Evolutionary conservation across 495 filamentous ascomycete genomes (phyloP).

Genomic region (Letharia columbiana): DNA sequence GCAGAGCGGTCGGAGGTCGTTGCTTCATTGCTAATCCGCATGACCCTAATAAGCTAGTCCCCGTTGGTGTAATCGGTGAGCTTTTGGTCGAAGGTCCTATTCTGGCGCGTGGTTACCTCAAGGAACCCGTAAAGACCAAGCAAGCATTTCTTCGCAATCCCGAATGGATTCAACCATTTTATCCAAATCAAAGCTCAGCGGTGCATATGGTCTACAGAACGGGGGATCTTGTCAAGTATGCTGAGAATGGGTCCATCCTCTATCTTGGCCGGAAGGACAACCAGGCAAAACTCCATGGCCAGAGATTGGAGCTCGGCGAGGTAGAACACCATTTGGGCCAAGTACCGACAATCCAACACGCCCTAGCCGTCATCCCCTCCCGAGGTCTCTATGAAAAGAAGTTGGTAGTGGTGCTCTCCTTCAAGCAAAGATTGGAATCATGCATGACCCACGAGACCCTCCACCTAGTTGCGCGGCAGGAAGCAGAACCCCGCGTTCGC

Average conservation of each 20-base stretch:
- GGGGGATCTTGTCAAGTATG: slow-evolving; percentile 27
- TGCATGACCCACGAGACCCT: slow-evolving; percentile 1
- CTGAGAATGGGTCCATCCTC: slow-evolving; percentile 23
- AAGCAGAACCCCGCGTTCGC: slow-evolving; percentile 13
- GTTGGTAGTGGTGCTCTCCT: slow-evolving; percentile 17
- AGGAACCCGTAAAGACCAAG: slow-evolving; percentile 45
- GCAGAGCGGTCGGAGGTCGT: slow-evolving; percentile 33
- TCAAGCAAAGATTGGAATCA: slow-evolving; percentile 9
- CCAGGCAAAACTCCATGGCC: slow-evolving; percentile 42
- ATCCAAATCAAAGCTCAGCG: background rate
- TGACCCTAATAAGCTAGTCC: slow-evolving; percentile 48
- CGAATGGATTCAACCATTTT: slow-evolving; percentile 31
- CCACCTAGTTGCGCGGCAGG: slow-evolving; percentile 9
- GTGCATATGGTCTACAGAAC: slow-evolving; percentile 29
- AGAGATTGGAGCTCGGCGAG: slow-evolving; percentile 42
- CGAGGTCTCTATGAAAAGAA: slow-evolving; percentile 16
- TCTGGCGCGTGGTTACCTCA: slow-evolving; percentile 51
- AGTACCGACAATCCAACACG: slow-evolving; percentile 12
- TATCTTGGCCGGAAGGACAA: slow-evolving; percentile 32
- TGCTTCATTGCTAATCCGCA: slow-evolving; percentile 54
- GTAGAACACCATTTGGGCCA: slow-evolving; percentile 29
- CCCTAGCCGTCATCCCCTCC: slow-evolving; percentile 17
- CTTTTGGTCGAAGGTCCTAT: slow-evolving; percentile 56
- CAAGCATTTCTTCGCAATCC: slow-evolving; percentile 49
- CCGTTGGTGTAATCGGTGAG: slow-evolving; percentile 56